Evolutionary conservation across 306 rosid species (phyloP).

Genomic region (Datisca glomerata): DNA sequence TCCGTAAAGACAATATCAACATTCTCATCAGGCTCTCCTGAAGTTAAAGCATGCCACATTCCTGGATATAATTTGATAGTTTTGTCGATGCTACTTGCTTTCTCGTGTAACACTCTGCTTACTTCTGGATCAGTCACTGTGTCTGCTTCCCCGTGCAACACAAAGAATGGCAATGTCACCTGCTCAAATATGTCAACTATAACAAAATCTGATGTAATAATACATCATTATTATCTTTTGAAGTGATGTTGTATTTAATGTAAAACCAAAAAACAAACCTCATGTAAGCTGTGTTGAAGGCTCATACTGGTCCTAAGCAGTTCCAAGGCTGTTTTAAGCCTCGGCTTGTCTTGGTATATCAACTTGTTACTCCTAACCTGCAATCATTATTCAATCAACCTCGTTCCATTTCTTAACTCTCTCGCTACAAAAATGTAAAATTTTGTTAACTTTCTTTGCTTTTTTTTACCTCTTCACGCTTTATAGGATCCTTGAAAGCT

Average conservation of each 20-base stretch:
- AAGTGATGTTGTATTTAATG: neutral
- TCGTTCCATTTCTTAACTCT: too few species aligned
- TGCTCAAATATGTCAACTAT: constrained; percentile 9
- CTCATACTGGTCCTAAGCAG: constrained; percentile 57
- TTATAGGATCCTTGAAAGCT: constrained; percentile 57
- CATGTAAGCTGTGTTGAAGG: constrained; percentile 43
- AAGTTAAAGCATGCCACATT: constrained; percentile 83
- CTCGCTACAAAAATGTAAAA: too few species aligned
- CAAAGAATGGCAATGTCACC: constrained; percentile 67
- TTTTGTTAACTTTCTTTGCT: neutral
- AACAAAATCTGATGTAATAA: neutral
- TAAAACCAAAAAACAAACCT: constrained; percentile 21
- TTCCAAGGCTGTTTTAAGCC: constrained; percentile 76
- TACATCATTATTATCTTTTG: neutral
- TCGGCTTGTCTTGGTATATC: constrained; percentile 80
- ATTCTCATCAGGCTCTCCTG: constrained; percentile 81
- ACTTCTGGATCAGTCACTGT: constrained; percentile 87
- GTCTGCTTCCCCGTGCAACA: constrained; percentile 77
- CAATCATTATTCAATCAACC: constrained; percentile 1
- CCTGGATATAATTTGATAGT: constrained; percentile 62
- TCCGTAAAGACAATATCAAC: constrained; percentile 50
- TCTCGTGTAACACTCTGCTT: constrained; percentile 55
- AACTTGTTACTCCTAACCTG: constrained; percentile 71
- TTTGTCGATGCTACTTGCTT: constrained; percentile 67
- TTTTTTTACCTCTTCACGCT: constrained; percentile 46